A percentile compares a stretch with the other conserved stretches of the same genome.
Conservation (phyloP, 768 basidiomycete species). For the Galerina sulciceps region DNA sequence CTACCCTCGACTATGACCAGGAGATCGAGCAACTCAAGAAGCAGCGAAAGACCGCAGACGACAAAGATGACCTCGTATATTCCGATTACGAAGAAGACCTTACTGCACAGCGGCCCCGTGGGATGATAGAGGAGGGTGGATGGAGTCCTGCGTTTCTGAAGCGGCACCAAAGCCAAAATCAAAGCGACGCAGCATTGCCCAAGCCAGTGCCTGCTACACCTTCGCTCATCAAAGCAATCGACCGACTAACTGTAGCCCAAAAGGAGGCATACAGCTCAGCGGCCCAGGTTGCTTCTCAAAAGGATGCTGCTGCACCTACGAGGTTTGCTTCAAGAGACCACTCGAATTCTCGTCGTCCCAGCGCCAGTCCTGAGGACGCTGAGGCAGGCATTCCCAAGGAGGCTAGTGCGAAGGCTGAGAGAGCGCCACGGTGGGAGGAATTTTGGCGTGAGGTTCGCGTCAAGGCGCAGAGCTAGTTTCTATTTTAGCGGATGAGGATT, state of each 20-base stretch:
- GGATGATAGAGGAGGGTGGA: constrained; percentile 15
- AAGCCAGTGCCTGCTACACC: constrained; percentile 63
- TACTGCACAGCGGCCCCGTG: constrained; percentile 14
- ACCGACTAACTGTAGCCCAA: constrained; percentile 61
- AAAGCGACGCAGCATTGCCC: constrained; percentile 13
- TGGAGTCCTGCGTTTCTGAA: constrained; percentile 60
- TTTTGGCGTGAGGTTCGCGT: constrained; percentile 39
- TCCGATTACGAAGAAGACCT: constrained; percentile 56
- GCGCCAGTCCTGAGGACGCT: constrained; percentile 7
- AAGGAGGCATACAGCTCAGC: constrained; percentile 44
- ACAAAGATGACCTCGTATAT: constrained; percentile 24
- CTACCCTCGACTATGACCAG: constrained; percentile 39
- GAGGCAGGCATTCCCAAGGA: constrained; percentile 8
- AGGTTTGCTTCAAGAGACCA: not conserved
- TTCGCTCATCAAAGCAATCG: constrained; percentile 65
- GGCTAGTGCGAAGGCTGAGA: constrained; percentile 9
- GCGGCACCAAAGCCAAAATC: constrained; percentile 30
- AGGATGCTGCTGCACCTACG: not conserved
- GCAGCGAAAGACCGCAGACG: constrained; percentile 17
- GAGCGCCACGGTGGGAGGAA: constrained; percentile 35
- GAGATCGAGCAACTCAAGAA: constrained; percentile 44
- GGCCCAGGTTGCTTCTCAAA: not conserved
- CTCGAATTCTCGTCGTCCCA: not conserved
- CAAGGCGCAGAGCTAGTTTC: constrained; percentile 27
- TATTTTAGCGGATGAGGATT: not conserved